Evolutionary conservation across 179 eudicot species (phyloP), one percentile per base, ranked within the genome.

Genomic region (Sideroxylon spinosum): DNA sequence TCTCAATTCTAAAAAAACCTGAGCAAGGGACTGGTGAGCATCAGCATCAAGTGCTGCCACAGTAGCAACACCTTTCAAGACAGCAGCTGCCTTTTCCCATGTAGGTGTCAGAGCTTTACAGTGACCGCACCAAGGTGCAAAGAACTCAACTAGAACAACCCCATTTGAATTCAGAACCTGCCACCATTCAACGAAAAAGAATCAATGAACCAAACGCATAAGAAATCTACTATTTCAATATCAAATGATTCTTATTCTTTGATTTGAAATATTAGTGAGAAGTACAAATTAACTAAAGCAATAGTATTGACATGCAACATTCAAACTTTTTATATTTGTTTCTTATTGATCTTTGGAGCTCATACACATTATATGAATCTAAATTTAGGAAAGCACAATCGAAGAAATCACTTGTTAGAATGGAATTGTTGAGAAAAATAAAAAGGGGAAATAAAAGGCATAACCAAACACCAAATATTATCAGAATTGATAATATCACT

Each of bases 101-200:
- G 81, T 84, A 7, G 98, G 98, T 13, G 97, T 93, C 73, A 95
- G 82, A 77, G 97, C 88, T 82, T 95, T 68, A 83, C 98, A 95
- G 78, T 95, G 98, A 49, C 98, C 98, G 78, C 98, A 93, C 98
- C 98, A 95, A 26, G 98, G 98, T 12, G 98, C 98, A 77, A 80
- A 95, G 71, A 95, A 95, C 83, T 95, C 98, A 73, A 95, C 98
- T 62, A 95, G 79, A 46, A 95, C 98, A 74, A 95, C 84, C 71
- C 97, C 87, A 75, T 91, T 91, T 19, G 98, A 88, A 84, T 93
- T 86, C 70, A 93, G 70, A 71, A 93, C 98, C 98, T 95, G 86
- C 85, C 80, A 77, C 77, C 55, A 75, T 73, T 28, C 3, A 55
- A 73, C 25, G 49, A 55, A 60, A 55, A 25, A 16, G 29, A 55